Conservation (phyloP, 2,329 filamentous ascomycete genomes). For the Plenodomus biglobosus region DNA sequence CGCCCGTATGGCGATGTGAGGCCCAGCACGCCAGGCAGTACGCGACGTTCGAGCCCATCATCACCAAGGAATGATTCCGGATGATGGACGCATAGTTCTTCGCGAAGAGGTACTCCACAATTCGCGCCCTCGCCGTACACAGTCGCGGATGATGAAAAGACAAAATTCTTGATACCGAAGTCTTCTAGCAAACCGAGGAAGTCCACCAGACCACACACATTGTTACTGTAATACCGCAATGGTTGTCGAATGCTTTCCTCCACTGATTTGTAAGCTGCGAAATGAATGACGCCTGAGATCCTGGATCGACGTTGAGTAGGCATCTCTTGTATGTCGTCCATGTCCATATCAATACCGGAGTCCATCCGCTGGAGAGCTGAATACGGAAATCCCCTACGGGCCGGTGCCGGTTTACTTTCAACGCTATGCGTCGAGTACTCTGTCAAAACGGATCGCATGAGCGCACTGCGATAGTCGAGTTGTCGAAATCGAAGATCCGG, state of each 20-base stretch:
- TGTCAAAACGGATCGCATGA: constrained; percentile 49
- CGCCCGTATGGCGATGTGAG: constrained; percentile 67
- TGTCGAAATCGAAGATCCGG: constrained; percentile 52
- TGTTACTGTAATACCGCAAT: constrained; percentile 68
- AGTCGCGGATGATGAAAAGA: constrained; percentile 68
- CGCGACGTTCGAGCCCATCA: constrained; percentile 47
- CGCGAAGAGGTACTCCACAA: constrained; percentile 54
- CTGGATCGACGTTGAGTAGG: constrained; percentile 46
- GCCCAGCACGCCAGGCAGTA: constrained; percentile 55
- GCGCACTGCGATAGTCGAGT: constrained; percentile 51
- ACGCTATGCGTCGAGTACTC: constrained; percentile 43
- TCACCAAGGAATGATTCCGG: constrained; percentile 50
- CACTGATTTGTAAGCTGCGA: constrained; percentile 68
- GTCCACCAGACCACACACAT: constrained; percentile 64
- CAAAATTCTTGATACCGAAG: constrained; percentile 65
- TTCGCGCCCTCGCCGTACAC: constrained; percentile 59
- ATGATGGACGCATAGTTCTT: constrained; percentile 59
- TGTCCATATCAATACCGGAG: constrained; percentile 35
- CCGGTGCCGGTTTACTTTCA: constrained; percentile 16
- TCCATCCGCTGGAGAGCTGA: constrained; percentile 33
- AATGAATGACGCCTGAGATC: constrained; percentile 68
- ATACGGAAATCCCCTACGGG: constrained; percentile 28
- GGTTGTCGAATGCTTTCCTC: constrained; percentile 63
- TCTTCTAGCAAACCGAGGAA: constrained; percentile 60
- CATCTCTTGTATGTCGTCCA: constrained; percentile 24